phyloP scores from a whole-genome alignment of 306 rosid genomes.

The Glycine latifolia region DNA sequence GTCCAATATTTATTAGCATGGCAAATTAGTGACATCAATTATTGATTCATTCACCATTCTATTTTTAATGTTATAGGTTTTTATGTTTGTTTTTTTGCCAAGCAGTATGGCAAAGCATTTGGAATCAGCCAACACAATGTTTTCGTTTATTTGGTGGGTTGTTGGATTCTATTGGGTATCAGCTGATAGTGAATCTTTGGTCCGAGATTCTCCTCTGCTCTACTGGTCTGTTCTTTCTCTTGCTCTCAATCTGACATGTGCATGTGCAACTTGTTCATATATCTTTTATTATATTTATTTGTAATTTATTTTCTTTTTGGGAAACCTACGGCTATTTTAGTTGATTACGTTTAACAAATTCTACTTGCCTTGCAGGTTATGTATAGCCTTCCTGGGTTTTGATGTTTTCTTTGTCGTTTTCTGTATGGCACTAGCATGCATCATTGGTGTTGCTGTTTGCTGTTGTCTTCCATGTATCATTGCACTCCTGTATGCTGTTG shows the following conservation, averaged over 20 bases:
- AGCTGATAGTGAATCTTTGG: slow-evolving; percentile 73
- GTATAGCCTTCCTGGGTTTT: slow-evolving; percentile 92
- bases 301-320: slow-evolving; percentile 37
- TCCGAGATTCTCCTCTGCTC: slow-evolving; percentile 76
- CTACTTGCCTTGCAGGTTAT: slow-evolving; percentile 78
- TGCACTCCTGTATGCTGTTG: slow-evolving; percentile 93
- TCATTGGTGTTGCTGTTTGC: slow-evolving; percentile 94
- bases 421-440: slow-evolving; percentile 97
- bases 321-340: slow-evolving; percentile 28
- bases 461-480: slow-evolving; percentile 97
- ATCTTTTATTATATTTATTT: neutral
- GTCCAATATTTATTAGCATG: neutral
- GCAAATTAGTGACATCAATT: slow-evolving; percentile 12
- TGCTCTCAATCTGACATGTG: slow-evolving; percentile 25
- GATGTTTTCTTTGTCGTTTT: slow-evolving; percentile 98
- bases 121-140: slow-evolving; percentile 96
- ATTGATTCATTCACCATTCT: slow-evolving; percentile 10
- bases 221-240: slow-evolving; percentile 72
- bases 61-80: neutral
- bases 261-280: slow-evolving; percentile 29
- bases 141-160: slow-evolving; percentile 99
- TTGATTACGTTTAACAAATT: slow-evolving; percentile 38
- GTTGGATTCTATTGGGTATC: slow-evolving; percentile 98
- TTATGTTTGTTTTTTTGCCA: neutral
- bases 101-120: slow-evolving; percentile 84